A percentile compares a stretch with the other conserved stretches of the same genome.
Conservation (phyloP, 2,329 filamentous ascomycete species). For the Helminthosporium solani region DNA sequence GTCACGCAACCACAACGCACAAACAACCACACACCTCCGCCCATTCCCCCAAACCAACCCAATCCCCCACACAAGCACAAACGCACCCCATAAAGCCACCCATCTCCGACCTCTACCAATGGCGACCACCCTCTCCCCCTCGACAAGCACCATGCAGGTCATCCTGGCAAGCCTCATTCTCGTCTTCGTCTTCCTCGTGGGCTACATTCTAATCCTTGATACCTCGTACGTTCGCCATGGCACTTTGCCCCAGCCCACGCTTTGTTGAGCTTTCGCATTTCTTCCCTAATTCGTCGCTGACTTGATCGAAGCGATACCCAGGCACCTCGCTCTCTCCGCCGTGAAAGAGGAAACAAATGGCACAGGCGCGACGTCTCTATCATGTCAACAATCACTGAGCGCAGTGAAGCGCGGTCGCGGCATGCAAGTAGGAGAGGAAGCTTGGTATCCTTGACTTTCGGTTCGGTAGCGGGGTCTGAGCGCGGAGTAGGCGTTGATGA, state of each 20-base stretch:
- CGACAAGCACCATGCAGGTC: not conserved
- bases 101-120: not conserved
- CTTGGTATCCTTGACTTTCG: not conserved
- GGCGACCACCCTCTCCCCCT: not conserved
- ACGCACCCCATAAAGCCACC: too few relatives aligned
- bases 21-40: too few relatives aligned
- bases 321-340: not conserved
- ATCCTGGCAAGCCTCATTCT: not conserved
- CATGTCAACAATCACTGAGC: constrained; percentile 7
- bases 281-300: not conserved
- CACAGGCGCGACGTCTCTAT: constrained; percentile 3
- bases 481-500: not conserved
- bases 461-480: not conserved
- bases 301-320: not conserved
- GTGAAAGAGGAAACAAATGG: not conserved
- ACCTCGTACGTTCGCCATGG: not conserved
- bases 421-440: not conserved
- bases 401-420: not conserved
- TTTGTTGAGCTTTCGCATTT: too few relatives aligned
- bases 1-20: too few relatives aligned
- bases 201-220: not conserved
- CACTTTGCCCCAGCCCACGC: not conserved
- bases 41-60: too few relatives aligned
- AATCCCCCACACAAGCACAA: too few relatives aligned
- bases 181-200: not conserved